Percentiles rank a stretch among this genome's conserved stretches.
Evolutionary conservation across 768 basidiomycete species (phyloP).

Genomic region (Pleurotus salmoneostramineus): DNA sequence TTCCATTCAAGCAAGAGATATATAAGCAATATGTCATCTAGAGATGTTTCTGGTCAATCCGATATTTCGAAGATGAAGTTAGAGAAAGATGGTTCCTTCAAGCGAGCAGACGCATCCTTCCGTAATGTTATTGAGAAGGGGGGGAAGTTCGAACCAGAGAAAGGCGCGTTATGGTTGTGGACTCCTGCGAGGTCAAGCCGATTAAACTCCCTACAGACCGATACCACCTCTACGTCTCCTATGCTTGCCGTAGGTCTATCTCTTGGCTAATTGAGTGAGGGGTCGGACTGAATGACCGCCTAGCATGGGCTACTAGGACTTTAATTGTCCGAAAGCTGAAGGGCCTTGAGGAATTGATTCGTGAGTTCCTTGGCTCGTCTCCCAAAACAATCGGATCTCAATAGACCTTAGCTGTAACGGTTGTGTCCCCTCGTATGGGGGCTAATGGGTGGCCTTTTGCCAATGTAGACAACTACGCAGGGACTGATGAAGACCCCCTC

Average conservation of each 20-base stretch:
- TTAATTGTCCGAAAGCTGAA: conserved; percentile 90
- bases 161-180: conserved; percentile 41
- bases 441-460: conserved; percentile 86
- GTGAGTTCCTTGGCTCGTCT: conserved; percentile 37
- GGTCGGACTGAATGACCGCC: background rate
- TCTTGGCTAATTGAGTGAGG: background rate
- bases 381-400: background rate
- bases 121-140: conserved; percentile 51
- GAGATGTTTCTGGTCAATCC: conserved; percentile 31
- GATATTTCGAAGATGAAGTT: conserved; percentile 52
- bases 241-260: conserved; percentile 68
- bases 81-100: conserved; percentile 48
- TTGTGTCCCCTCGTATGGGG: conserved; percentile 87
- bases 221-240: conserved; percentile 89
- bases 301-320: conserved; percentile 92
- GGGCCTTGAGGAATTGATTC: conserved; percentile 80
- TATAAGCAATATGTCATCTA: background rate
- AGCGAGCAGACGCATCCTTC: conserved; percentile 50
- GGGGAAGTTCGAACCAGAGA: conserved; percentile 69
- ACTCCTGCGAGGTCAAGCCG: background rate
- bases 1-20: background rate
- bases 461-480: conserved; percentile 61
- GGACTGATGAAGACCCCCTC: conserved; percentile 72
- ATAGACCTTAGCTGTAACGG: conserved; percentile 54
- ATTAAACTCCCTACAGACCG: conserved; percentile 48